Percentiles rank a stretch among this genome's conserved stretches.
Conservation (phyloP, 2,329 filamentous ascomycete genomes). For the Talaromyces sp. region DNA sequence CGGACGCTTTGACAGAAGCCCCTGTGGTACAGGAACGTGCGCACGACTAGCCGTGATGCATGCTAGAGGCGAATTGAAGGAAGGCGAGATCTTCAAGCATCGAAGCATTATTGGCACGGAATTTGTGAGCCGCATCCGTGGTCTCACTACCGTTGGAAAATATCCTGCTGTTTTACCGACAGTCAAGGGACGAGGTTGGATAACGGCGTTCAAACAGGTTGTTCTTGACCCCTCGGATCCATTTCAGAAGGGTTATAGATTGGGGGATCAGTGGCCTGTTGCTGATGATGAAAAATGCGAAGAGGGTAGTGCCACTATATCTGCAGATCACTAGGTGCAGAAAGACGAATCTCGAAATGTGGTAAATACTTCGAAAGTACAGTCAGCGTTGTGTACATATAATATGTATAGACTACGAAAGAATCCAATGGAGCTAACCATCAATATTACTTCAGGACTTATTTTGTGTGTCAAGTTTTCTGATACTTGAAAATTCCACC, state of each 20-base stretch:
- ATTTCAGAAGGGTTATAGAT: constrained; percentile 43
- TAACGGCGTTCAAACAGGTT: constrained; percentile 45
- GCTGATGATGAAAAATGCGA: background rate
- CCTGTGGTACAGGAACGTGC: constrained; percentile 47
- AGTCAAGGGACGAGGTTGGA: constrained; percentile 47
- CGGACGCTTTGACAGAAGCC: constrained; percentile 47
- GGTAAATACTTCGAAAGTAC: too few species aligned
- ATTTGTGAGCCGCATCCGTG: constrained; percentile 40
- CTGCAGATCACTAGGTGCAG: background rate
- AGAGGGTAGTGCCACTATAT: background rate
- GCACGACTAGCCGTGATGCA: constrained; percentile 46
- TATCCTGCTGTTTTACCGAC: constrained; percentile 42
- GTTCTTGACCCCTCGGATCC: constrained; percentile 47
- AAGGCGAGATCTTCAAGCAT: constrained; percentile 39
- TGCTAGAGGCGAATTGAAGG: constrained; percentile 38
- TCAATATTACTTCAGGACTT: too few species aligned
- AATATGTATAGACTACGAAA: background rate
- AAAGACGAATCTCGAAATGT: too few species aligned
- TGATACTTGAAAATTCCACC: too few species aligned
- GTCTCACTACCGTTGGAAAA: constrained; percentile 38
- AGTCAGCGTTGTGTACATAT: background rate
- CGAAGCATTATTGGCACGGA: constrained; percentile 45
- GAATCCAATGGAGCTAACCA: background rate
- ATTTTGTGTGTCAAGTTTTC: too few species aligned
- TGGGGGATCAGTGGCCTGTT: constrained; percentile 28